Evolutionary conservation across 352 stramenopile species (phyloP), one percentile per base, ranked within the genome.

Genomic region (Phytophthora colocasiae): DNA sequence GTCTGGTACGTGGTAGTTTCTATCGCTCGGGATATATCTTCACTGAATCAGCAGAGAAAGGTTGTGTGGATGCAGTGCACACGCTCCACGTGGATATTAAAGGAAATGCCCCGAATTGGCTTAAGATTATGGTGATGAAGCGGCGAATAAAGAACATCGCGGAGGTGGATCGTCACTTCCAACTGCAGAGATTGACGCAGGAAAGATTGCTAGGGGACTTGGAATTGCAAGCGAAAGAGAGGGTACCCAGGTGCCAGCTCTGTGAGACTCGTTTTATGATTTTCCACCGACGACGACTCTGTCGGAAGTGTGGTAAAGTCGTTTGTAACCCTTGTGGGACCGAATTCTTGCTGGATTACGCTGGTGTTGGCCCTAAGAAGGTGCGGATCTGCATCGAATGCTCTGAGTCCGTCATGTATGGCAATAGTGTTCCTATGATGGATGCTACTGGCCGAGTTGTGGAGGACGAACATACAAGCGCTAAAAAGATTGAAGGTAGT

Each of bases 21-120:
- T 94, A 92, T 49, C 87, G 84, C 9, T 93, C 85, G 3, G 87
- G 87, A 14, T 91, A 86, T 59, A 83, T 94, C 54, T 94, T 94
- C 60, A 71, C 91, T 29, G 85, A 96, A 56, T 90, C 84, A 38
- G 63, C 46, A 0, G 58, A 77, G 24, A 64, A 66, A 52, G 56
- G 72, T 1, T 89, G 75, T 48, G 73, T 96, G 34, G 82, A 96
- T 49, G 85, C 83, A 8, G 75, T 94, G 40, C 81, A 92, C 53
- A 91, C 83, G 26, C 69, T 92, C 32, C 83, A 94, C 51, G 66
- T 94, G 69, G 85, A 94, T 57, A 81, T 94, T 54, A 94, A 94
- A 62, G 85, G 85, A 14, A 87, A 87, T 49, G 78, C 77, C 19
- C 85, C 85, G 1, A 87, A 89, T 58, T 92, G 85, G 85, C 57